A percentile compares a stretch with the other conserved stretches of the same genome.
phyloP scores from a whole-genome alignment of 192 early-diverging fungal species.

The Coemansia sp. region DNA sequence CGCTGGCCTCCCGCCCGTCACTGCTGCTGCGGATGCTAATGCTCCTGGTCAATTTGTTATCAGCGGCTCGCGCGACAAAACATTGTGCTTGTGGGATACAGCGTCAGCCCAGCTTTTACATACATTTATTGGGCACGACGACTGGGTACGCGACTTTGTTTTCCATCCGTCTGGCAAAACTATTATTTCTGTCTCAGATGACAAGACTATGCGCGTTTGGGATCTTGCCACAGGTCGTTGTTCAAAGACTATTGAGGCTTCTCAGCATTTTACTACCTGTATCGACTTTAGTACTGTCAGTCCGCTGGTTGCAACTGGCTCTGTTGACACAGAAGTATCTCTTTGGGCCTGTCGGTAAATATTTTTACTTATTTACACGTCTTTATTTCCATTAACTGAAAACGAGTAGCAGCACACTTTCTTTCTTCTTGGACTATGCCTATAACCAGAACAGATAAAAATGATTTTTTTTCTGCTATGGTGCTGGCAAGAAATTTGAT shows the following conservation, averaged over 20 bases:
- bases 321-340: conserved; percentile 76
- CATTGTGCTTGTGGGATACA: conserved; percentile 84
- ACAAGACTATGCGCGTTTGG: conserved; percentile 90
- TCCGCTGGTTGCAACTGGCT: conserved; percentile 82
- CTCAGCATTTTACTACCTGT: conserved; percentile 87
- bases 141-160: conserved; percentile 86
- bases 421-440: neutral
- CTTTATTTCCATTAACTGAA: neutral
- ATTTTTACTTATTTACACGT: no score
- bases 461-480: neutral
- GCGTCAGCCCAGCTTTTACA: conserved; percentile 66
- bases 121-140: conserved; percentile 86
- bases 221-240: conserved; percentile 81
- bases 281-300: conserved; percentile 68
- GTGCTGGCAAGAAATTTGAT: neutral
- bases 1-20: conserved; percentile 56
- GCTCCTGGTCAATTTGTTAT: conserved; percentile 69
- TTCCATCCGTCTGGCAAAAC: conserved; percentile 84
- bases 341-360: conserved; percentile 70
- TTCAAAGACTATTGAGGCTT: conserved; percentile 80
- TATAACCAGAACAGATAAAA: neutral
- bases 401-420: neutral
- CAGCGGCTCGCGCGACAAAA: conserved; percentile 89
- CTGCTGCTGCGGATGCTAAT: conserved; percentile 45
- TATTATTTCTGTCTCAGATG: conserved; percentile 82